Base-by-base conservation (phyloP, 768 basidiomycete genomes). In the Boletales sp. region DNA sequence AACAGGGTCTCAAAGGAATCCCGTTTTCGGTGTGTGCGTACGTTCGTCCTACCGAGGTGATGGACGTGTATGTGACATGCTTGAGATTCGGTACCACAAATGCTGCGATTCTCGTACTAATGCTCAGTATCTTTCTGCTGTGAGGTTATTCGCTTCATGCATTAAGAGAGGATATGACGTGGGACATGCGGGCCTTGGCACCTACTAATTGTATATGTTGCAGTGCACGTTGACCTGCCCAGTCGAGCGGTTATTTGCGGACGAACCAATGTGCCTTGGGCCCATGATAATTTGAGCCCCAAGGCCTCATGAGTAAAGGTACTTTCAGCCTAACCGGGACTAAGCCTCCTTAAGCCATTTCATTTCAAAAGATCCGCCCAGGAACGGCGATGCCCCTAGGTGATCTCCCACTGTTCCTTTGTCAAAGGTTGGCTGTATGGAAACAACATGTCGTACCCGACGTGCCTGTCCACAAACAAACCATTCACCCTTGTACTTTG, bases 21-120 rank as follows among this genome's bases (percentile, higher is more conserved):
- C 56, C 62, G n/a, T 54, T 67, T n/a, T 53, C 55, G 17, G 44
- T 44, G 1, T 66, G 58, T n/a, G 45, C 48, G 65, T 69, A 21
- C 42, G 67, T 69, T 14, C 5, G 9, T 14, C 21, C 21, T 5
- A 5, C 5, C 21, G 21, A 25, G 21, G 21, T 25, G 21, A 25
- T 25, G 21, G 21, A 25, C 5, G 21, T 25, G 21, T 25, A 25
- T 25, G 21, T 25, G 21, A 25, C 21, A 2, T 5, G 21, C 21
- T 25, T 25, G n/a, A n/a, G n/a, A n/a, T n/a, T n/a, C n/a, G n/a
- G n/a, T n/a, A n/a, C n/a, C n/a, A n/a, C n/a, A n/a, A n/a, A n/a
- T n/a, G n/a, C n/a, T n/a, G n/a, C n/a, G n/a, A n/a, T n/a, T n/a
- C n/a, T n/a, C n/a, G n/a, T n/a, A n/a, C n/a, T n/a, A n/a, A n/a